phyloP scores from a whole-genome alignment of 2,329 filamentous ascomycete species.

The Cercospora sesami region DNA sequence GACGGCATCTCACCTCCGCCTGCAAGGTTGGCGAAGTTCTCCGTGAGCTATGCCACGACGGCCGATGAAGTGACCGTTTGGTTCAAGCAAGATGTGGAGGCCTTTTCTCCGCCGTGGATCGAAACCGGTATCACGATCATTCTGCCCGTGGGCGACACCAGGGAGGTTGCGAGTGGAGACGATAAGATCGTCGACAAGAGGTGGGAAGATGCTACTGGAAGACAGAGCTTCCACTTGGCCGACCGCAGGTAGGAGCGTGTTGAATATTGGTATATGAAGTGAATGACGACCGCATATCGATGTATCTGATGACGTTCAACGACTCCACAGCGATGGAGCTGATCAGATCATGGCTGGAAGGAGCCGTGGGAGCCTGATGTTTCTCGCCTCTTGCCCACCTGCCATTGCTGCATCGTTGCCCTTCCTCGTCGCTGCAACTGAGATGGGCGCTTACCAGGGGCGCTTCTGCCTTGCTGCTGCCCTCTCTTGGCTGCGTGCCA shows the following conservation, averaged over 20 bases:
- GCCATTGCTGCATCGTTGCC: background rate
- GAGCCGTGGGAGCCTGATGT: background rate
- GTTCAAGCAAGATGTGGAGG: constrained; percentile 44
- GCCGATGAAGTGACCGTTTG: constrained; percentile 48
- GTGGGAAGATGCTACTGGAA: background rate
- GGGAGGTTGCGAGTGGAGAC: constrained; percentile 39
- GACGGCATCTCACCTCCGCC: constrained; percentile 55
- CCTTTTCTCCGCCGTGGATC: constrained; percentile 51
- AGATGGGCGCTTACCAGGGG: background rate
- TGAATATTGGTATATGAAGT: background rate
- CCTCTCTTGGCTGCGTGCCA: constrained; percentile 6
- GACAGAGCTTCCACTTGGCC: background rate
- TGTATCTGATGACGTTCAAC: background rate
- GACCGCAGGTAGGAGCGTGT: background rate
- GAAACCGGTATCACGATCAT: constrained; percentile 52
- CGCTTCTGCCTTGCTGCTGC: background rate
- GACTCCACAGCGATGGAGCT: background rate
- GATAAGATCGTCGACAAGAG: constrained; percentile 1
- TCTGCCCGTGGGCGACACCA: constrained; percentile 53
- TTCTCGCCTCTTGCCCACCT: constrained; percentile 1
- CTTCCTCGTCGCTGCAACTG: background rate
- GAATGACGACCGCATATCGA: background rate
- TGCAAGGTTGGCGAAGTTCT: constrained; percentile 45
- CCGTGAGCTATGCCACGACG: constrained; percentile 48
- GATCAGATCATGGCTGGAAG: background rate